A percentile compares a stretch with the other conserved stretches of the same genome.
phyloP scores from a whole-genome alignment of 768 basidiomycete genomes.

The Serendipita sp. region DNA sequence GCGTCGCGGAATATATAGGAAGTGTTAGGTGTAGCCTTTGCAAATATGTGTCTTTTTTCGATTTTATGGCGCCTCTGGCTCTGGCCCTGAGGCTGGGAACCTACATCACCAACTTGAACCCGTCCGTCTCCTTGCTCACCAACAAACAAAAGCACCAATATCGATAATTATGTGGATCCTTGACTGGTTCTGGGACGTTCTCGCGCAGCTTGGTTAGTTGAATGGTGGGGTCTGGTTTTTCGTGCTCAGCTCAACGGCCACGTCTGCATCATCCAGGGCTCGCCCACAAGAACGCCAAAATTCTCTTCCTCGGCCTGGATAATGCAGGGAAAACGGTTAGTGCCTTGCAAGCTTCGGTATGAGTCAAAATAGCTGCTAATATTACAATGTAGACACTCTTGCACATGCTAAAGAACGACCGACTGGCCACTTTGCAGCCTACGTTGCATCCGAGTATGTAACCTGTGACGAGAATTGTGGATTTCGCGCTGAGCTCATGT shows the following conservation, averaged over 20 bases:
- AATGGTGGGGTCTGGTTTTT: not conserved
- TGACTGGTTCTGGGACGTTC: conserved; percentile 96
- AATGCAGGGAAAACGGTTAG: conserved; percentile 98
- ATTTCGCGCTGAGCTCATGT: conserved; percentile 10
- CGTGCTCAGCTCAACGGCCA: not conserved
- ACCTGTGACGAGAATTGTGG: not conserved
- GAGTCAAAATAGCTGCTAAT: not conserved
- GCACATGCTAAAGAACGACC: conserved; percentile 99
- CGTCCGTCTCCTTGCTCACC: not conserved
- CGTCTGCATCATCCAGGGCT: conserved; percentile 38
- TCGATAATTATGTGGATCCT: conserved; percentile 56
- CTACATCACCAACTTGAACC: conserved; percentile 1
- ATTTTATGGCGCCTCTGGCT: not conserved
- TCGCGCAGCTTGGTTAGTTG: conserved; percentile 73
- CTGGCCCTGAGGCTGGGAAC: not conserved
- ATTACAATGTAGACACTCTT: conserved; percentile 53
- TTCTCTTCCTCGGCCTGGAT: conserved; percentile 95
- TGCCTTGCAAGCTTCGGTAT: too few relatives aligned
- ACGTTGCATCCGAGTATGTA: conserved; percentile 93
- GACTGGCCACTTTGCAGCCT: conserved; percentile 91
- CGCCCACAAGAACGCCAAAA: conserved; percentile 97
- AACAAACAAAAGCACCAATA: not conserved
- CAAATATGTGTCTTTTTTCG: not conserved
- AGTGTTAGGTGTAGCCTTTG: not conserved
- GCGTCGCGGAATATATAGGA: conserved; percentile 1